Percentiles rank a stretch among this genome's conserved stretches.
These are phyloP conservation scores for Olyra latifolia DNA, from an alignment of 176 grass and related monocot genomes.

Conservation along the genomic window DNA sequence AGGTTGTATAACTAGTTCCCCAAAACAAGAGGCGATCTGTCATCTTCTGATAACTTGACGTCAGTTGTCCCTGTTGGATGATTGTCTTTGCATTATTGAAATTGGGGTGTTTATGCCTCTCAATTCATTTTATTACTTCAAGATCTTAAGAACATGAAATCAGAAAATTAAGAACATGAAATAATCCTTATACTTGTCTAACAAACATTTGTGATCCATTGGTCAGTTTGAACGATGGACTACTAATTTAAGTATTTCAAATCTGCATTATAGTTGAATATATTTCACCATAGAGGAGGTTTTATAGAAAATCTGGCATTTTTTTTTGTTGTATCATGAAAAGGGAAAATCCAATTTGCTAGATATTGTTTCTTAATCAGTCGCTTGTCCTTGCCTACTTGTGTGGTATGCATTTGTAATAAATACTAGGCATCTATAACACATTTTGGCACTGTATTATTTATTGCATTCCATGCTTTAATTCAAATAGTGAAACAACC, in stretches of 20 bases:
- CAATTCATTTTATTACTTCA: background rate
- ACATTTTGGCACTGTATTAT: background rate
- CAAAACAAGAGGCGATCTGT: background rate
- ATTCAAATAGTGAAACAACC: background rate
- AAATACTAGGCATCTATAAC: background rate
- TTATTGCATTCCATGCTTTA: slow-evolving; percentile 11
- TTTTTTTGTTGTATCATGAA: background rate
- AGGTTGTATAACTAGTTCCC: background rate
- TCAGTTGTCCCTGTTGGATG: background rate
- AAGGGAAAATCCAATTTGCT: background rate
- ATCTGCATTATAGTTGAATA: background rate
- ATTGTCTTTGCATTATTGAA: background rate
- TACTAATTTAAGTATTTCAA: slow-evolving; percentile 1
- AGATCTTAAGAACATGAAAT: background rate
- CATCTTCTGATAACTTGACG: background rate
- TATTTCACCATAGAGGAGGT: background rate
- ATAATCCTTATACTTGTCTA: slow-evolving; percentile 12
- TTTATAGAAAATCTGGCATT: background rate
- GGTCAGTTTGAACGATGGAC: background rate
- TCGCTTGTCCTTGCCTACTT: background rate
- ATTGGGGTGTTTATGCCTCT: background rate
- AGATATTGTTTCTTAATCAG: background rate
- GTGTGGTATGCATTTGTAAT: background rate
- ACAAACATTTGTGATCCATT: background rate
- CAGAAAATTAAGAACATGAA: slow-evolving; percentile 18